These are phyloP conservation scores for Tolypocladium tropicale DNA, from an alignment of 2,329 filamentous ascomycete genomes.

Conservation along the genomic window DNA sequence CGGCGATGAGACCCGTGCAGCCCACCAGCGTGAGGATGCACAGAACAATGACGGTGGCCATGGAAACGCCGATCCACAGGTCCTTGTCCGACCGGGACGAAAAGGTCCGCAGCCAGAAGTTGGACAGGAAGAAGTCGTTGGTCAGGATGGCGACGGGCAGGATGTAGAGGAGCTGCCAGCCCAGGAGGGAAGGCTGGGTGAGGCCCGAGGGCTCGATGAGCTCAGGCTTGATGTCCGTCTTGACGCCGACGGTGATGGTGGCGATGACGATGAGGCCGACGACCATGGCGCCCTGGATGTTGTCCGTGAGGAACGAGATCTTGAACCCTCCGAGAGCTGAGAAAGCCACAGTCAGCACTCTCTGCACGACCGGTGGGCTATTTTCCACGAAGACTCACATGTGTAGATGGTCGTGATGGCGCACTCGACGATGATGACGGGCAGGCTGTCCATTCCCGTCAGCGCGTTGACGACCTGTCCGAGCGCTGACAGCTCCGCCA, in stretches of 20 bases:
- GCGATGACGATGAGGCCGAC: slow-evolving; percentile 64
- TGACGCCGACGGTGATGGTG: slow-evolving; percentile 65
- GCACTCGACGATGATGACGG: slow-evolving; percentile 68
- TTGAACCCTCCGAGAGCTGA: slow-evolving; percentile 72
- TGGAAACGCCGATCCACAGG: slow-evolving; percentile 61
- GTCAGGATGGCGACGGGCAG: slow-evolving; percentile 71
- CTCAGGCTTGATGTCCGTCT: slow-evolving; percentile 60
- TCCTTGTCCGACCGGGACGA: slow-evolving; percentile 71
- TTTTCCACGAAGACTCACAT: slow-evolving; percentile 32
- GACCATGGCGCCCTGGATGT: slow-evolving; percentile 72
- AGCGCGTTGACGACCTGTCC: slow-evolving; percentile 68
- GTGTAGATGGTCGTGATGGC: slow-evolving; percentile 75
- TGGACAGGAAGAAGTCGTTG: slow-evolving; percentile 80
- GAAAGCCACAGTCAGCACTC: neutral
- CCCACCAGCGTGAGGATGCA: slow-evolving; percentile 66
- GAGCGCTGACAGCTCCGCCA: slow-evolving; percentile 70
- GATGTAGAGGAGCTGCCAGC: slow-evolving; percentile 82
- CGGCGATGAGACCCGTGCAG: slow-evolving; percentile 61
- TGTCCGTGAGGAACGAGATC: slow-evolving; percentile 77
- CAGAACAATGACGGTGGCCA: slow-evolving; percentile 55
- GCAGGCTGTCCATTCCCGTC: slow-evolving; percentile 64
- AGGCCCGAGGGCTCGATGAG: slow-evolving; percentile 60
- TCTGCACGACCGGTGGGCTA: accelerated
- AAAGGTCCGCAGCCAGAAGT: slow-evolving; percentile 78
- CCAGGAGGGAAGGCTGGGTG: slow-evolving; percentile 58